Evolutionary conservation across 2,329 filamentous ascomycete species (phyloP).

Genomic region (Epichloe gansuensis): DNA sequence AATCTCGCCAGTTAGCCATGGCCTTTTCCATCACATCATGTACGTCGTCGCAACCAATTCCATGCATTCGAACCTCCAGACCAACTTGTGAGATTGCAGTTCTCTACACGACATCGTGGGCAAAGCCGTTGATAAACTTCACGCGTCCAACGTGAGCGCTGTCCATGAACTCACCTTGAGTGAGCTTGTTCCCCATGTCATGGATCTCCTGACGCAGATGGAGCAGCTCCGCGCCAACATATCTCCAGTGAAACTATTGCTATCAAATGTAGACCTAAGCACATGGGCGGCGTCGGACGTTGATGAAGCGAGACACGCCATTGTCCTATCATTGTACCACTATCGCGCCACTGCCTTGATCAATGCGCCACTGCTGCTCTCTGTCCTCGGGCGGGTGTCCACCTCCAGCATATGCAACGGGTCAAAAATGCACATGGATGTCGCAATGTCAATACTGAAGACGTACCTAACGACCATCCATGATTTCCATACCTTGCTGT

Average conservation of each 20-base stretch:
- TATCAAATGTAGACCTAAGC: constrained; percentile 4
- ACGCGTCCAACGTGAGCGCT: constrained; percentile 11
- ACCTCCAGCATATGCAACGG: constrained; percentile 1
- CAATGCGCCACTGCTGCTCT: constrained; percentile 9
- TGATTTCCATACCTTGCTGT: constrained; percentile 11
- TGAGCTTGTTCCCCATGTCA: constrained; percentile 9
- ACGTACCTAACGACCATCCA: constrained; percentile 10
- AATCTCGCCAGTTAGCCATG: constrained; percentile 5
- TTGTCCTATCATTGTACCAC: constrained; percentile 8
- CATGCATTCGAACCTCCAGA: not conserved
- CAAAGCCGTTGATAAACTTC: constrained; percentile 9
- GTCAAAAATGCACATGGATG: constrained; percentile 8
- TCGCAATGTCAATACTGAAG: constrained; percentile 11
- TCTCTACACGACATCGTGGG: constrained; percentile 12
- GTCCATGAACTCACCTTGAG: constrained; percentile 2
- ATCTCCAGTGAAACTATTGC: constrained; percentile 4
- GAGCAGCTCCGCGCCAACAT: constrained; percentile 9
- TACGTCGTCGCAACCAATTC: not conserved
- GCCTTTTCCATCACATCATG: constrained; percentile 12
- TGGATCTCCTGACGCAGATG: constrained; percentile 10
- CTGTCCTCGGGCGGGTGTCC: constrained; percentile 9
- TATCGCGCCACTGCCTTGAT: constrained; percentile 6
- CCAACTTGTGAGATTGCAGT: constrained; percentile 1
- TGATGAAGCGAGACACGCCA: constrained; percentile 5
- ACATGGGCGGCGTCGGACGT: constrained; percentile 2